These are phyloP conservation scores for Tolypocladium ovalisporum DNA, from an alignment of 2,329 filamentous ascomycete genomes.

Conservation along the genomic window DNA sequence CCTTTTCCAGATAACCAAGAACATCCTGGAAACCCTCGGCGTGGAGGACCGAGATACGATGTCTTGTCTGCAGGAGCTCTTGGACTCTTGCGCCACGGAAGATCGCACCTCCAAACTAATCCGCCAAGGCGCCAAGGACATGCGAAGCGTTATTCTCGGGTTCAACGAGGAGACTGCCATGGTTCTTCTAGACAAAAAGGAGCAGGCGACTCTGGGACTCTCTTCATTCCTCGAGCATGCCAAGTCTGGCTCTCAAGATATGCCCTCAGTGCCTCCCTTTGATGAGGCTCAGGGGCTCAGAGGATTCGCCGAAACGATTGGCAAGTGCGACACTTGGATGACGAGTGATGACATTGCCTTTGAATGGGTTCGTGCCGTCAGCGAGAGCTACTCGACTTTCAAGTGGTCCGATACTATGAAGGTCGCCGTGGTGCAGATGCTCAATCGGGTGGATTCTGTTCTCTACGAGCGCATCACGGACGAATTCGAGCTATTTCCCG, in stretches of 20 bases:
- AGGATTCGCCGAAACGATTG: slow-evolving; percentile 37
- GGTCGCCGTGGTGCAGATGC: slow-evolving; percentile 42
- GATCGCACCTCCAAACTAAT: slow-evolving; percentile 38
- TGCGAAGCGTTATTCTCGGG: slow-evolving; percentile 34
- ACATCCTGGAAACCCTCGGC: slow-evolving; percentile 43
- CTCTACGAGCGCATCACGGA: slow-evolving; percentile 36
- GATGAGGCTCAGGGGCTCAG: slow-evolving; percentile 41
- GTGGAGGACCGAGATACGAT: slow-evolving; percentile 38
- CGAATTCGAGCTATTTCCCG: slow-evolving; percentile 24
- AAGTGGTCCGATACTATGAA: slow-evolving; percentile 51
- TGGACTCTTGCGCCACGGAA: slow-evolving; percentile 41
- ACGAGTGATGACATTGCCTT: slow-evolving; percentile 46
- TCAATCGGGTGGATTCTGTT: slow-evolving; percentile 40
- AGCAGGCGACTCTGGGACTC: slow-evolving; percentile 39
- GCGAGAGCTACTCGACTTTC: slow-evolving; percentile 37
- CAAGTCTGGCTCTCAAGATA: slow-evolving; percentile 42
- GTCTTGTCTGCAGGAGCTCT: slow-evolving; percentile 33
- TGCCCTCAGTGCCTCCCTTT: slow-evolving; percentile 34
- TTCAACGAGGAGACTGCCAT: slow-evolving; percentile 44
- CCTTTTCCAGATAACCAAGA: slow-evolving; percentile 44
- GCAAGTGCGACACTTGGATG: slow-evolving; percentile 33
- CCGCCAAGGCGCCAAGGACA: slow-evolving; percentile 34
- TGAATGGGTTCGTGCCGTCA: slow-evolving; percentile 43
- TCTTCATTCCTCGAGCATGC: slow-evolving; percentile 55
- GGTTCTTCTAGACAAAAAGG: slow-evolving; percentile 41